These are phyloP conservation scores for Fusarium poae DNA, from an alignment of 2,329 filamentous ascomycete genomes.

Conservation along the genomic window DNA sequence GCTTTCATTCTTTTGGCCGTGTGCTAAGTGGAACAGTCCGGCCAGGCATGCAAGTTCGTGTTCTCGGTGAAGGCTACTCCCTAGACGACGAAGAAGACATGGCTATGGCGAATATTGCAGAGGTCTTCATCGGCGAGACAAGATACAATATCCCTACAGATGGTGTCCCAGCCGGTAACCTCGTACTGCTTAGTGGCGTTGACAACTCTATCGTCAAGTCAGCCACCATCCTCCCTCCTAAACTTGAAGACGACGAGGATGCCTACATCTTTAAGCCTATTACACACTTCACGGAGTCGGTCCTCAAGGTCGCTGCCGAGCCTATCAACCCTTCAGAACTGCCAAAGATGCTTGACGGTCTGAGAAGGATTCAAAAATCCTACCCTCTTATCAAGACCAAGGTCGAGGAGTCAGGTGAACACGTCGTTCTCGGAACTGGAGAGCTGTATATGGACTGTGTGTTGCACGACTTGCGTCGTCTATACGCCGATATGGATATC, in stretches of 20 bases:
- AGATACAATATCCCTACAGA: constrained; percentile 93
- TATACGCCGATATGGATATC: constrained; percentile 99
- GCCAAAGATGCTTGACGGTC: constrained; percentile 97
- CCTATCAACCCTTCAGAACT: constrained; percentile 98
- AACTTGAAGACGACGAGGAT: constrained; percentile 87
- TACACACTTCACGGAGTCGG: constrained; percentile 94
- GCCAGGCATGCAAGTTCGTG: constrained; percentile 85
- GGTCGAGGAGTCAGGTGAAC: constrained; percentile 97
- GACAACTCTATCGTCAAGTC: constrained; percentile 99
- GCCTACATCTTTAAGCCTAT: constrained; percentile 96
- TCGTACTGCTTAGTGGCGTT: constrained; percentile 90
- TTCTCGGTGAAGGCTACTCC: constrained; percentile 95
- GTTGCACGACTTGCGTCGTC: constrained; percentile 87
- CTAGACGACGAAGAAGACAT: constrained; percentile 98
- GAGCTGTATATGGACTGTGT: constrained; percentile 99
- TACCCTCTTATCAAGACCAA: constrained; percentile 97
- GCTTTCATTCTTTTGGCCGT: constrained; percentile 89
- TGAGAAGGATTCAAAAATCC: constrained; percentile 97
- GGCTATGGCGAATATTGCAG: constrained; percentile 84
- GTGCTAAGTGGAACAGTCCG: constrained; percentile 92
- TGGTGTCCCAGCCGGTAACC: constrained; percentile 93
- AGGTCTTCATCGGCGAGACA: constrained; percentile 92
- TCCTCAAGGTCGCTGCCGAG: constrained; percentile 97
- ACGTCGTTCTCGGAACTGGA: constrained; percentile 93
- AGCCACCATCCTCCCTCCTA: constrained; percentile 86